phyloP scores from a whole-genome alignment of 305 asterid species.

The Rubia peregrina region DNA sequence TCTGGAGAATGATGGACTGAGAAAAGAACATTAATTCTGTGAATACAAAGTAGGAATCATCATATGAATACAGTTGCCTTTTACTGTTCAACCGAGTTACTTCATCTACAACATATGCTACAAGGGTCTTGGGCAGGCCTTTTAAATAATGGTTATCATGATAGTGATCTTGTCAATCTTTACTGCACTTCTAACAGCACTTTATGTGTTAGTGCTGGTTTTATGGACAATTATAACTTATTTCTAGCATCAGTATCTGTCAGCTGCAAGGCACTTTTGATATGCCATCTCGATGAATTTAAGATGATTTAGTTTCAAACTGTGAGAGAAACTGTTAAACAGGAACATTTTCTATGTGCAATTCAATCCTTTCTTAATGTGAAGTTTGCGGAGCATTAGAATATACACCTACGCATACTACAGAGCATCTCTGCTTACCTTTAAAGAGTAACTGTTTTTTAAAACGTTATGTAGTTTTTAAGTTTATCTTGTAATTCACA shows the following conservation, averaged over 20 bases:
- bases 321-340: neutral
- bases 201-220: neutral
- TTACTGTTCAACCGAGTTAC: neutral
- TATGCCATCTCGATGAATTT: neutral
- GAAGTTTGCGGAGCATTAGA: neutral
- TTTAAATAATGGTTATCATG: neutral
- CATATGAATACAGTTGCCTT: neutral
- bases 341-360: neutral
- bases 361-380: neutral
- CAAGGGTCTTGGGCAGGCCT: neutral
- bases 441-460: too few species aligned
- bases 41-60: neutral
- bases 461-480: neutral
- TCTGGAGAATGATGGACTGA: neutral
- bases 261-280: neutral
- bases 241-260: neutral
- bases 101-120: neutral
- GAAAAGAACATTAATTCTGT: neutral
- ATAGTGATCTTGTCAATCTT: neutral
- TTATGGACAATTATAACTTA: neutral
- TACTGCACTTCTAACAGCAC: neutral
- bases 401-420: neutral
- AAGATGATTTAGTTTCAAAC: neutral
- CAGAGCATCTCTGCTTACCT: neutral
- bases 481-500: neutral